Evolutionary conservation across 305 asterid genomes (phyloP).

Genomic region (Fraxinus greggii): DNA sequence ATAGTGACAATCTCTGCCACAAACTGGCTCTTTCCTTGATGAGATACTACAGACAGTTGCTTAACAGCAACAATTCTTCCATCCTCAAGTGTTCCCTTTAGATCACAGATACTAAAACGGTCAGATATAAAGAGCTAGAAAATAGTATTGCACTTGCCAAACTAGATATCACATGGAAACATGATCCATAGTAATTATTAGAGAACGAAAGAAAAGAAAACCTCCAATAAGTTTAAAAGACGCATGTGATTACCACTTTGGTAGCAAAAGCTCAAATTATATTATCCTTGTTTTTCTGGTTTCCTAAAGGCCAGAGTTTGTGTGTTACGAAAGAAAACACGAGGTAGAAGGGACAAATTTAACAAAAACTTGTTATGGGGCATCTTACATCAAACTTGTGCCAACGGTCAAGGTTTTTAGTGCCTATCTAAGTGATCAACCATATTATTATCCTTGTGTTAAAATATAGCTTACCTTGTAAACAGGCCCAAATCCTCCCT

Average conservation of each 20-base stretch:
- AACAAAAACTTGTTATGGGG: background rate
- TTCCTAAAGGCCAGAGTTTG: background rate
- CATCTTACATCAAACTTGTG: background rate
- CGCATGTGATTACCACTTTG: background rate
- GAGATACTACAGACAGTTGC: slow-evolving; percentile 45
- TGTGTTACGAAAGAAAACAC: background rate
- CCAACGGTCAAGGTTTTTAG: background rate
- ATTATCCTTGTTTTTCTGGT: background rate
- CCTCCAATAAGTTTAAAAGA: background rate
- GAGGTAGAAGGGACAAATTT: background rate
- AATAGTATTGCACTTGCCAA: background rate
- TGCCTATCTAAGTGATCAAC: background rate
- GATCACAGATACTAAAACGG: background rate
- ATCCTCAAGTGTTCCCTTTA: slow-evolving; percentile 46
- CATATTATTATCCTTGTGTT: background rate
- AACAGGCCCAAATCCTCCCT: background rate
- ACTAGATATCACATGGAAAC: background rate
- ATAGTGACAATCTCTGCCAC: slow-evolving; percentile 59
- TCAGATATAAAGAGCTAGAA: background rate
- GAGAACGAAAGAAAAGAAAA: background rate
- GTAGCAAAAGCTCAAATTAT: background rate
- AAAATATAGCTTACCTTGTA: background rate
- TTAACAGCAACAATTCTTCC: slow-evolving; percentile 54
- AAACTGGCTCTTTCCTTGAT: slow-evolving; percentile 58
- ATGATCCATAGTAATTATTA: background rate